Percentiles rank a stretch among this genome's conserved stretches.
Conservation (phyloP, 495 filamentous ascomycete species). For the Schizothecium vesticola region DNA sequence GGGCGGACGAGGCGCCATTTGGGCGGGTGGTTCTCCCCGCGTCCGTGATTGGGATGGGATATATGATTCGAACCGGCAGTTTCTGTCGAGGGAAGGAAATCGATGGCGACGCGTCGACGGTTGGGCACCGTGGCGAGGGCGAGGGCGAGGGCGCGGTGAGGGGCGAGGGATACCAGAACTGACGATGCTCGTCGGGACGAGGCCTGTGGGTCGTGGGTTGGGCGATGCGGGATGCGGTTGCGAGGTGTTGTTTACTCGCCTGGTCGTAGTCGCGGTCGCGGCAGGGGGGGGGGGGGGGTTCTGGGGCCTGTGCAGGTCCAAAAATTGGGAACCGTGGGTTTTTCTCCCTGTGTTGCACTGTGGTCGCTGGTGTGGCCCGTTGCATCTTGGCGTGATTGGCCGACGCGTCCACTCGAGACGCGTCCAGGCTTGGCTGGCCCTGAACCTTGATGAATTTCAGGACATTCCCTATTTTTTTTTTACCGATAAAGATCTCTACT, state of each 20-base stretch:
- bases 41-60: too few species aligned
- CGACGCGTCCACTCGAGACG: constrained; percentile 4
- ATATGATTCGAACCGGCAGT: background rate
- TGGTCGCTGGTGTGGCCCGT: background rate
- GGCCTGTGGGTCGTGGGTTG: background rate
- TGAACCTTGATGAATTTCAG: background rate
- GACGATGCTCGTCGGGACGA: background rate
- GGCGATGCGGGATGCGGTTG: background rate
- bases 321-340: background rate
- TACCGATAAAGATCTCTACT: too few species aligned
- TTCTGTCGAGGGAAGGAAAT: background rate
- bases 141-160: background rate
- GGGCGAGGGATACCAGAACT: background rate
- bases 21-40: background rate
- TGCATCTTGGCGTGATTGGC: constrained; percentile 9
- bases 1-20: constrained; percentile 31
- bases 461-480: background rate
- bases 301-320: background rate
- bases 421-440: constrained; percentile 1
- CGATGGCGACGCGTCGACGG: background rate
- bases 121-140: background rate
- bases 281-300: background rate
- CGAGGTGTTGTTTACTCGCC: constrained; percentile 3
- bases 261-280: background rate
- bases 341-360: background rate